These are phyloP conservation scores for Helichrysum umbraculigerum DNA, from an alignment of 129 eudicot genomes.

Conservation along the genomic window DNA sequence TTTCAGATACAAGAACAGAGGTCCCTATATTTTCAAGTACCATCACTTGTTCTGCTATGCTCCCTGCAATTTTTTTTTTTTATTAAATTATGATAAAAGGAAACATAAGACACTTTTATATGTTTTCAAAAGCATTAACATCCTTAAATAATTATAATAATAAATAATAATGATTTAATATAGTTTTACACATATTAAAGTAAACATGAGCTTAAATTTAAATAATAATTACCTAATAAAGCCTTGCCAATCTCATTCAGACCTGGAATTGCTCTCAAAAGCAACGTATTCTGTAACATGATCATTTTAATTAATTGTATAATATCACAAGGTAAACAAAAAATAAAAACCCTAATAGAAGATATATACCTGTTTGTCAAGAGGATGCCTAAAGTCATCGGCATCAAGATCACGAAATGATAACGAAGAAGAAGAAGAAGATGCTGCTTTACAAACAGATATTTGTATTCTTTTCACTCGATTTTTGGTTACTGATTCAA, in stretches of 20 bases:
- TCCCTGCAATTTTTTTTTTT: slow-evolving; percentile 46
- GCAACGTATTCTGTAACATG: slow-evolving; percentile 70
- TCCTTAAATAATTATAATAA: too few relatives aligned
- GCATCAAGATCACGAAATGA: slow-evolving; percentile 76
- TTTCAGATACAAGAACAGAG: slow-evolving; percentile 88
- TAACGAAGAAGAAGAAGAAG: slow-evolving; percentile 32
- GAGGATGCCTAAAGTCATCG: slow-evolving; percentile 96
- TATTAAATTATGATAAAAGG: background rate
- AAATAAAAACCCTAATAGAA: background rate
- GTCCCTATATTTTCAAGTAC: slow-evolving; percentile 93
- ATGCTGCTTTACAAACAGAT: slow-evolving; percentile 46
- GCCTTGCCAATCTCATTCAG: slow-evolving; percentile 81
- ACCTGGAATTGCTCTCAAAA: slow-evolving; percentile 94
- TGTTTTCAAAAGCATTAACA: too few relatives aligned
- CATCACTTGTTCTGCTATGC: slow-evolving; percentile 91
- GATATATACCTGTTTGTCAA: slow-evolving; percentile 70
- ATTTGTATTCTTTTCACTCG: slow-evolving; percentile 15
- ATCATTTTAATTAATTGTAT: background rate
- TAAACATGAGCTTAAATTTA: background rate
- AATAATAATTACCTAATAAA: slow-evolving; percentile 52
- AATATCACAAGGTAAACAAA: background rate
- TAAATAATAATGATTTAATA: too few relatives aligned
- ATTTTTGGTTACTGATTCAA: slow-evolving; percentile 36
- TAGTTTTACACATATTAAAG: too few relatives aligned
- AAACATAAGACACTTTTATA: background rate